These are phyloP conservation scores for Alnus glutinosa DNA, from an alignment of 306 rosid genomes.

Conservation along the genomic window DNA sequence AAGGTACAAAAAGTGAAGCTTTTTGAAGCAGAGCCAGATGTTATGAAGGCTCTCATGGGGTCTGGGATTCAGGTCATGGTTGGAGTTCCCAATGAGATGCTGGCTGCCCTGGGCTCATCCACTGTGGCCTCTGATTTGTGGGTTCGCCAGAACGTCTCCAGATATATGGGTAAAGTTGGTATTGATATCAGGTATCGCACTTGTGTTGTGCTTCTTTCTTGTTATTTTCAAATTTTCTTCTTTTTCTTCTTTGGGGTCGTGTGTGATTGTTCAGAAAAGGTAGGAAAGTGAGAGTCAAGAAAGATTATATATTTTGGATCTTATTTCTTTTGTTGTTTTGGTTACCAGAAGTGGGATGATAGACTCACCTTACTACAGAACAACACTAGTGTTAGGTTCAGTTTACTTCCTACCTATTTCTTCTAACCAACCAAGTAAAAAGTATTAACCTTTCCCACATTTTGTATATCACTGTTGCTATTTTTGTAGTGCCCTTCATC, in stretches of 20 bases:
- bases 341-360: background rate
- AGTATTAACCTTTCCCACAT: background rate
- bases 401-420: background rate
- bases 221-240: background rate
- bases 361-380: background rate
- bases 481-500: background rate
- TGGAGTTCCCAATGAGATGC: slow-evolving; percentile 89
- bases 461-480: background rate
- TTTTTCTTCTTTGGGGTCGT: background rate
- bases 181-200: slow-evolving; percentile 75
- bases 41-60: slow-evolving; percentile 59
- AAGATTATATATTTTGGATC: background rate
- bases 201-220: background rate
- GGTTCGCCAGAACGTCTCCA: slow-evolving; percentile 77
- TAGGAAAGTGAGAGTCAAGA: background rate
- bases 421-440: background rate
- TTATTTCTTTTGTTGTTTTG: background rate
- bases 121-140: slow-evolving; percentile 69
- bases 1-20: slow-evolving; percentile 77
- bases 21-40: slow-evolving; percentile 75
- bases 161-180: slow-evolving; percentile 68
- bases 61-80: slow-evolving; percentile 80
- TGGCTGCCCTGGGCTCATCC: slow-evolving; percentile 60
- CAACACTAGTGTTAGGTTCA: background rate
- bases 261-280: background rate